These are phyloP conservation scores for Podaxis mareebaensis DNA, from an alignment of 768 basidiomycete genomes.

Conservation along the genomic window DNA sequence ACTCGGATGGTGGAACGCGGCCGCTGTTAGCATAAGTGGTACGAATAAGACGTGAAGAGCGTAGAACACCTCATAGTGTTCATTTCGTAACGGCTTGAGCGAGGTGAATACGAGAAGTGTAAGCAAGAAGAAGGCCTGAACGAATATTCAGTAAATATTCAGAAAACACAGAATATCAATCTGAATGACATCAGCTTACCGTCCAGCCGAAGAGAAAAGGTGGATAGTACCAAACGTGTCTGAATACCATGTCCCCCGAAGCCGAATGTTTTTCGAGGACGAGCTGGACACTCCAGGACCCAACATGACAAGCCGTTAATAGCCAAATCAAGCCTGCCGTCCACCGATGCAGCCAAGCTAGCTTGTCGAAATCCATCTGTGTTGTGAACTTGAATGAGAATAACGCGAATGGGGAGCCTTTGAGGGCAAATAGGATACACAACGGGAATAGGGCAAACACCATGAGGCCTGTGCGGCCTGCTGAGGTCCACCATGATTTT, in stretches of 20 bases:
- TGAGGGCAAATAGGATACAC: conserved; percentile 69
- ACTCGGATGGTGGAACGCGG: conserved; percentile 68
- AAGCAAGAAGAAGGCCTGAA: conserved; percentile 56
- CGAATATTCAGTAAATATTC: background rate
- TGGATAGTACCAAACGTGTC: conserved; percentile 56
- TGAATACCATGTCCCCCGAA: conserved; percentile 39
- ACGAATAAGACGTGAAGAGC: conserved; percentile 62
- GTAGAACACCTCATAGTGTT: conserved; percentile 68
- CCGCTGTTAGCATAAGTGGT: conserved; percentile 57
- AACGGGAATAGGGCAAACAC: conserved; percentile 74
- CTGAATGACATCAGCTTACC: conserved; percentile 29
- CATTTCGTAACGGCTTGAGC: conserved; percentile 47
- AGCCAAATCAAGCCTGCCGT: conserved; percentile 70
- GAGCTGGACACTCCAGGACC: conserved; percentile 71
- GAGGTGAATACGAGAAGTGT: conserved; percentile 56
- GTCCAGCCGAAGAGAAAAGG: conserved; percentile 66
- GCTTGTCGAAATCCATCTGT: conserved; percentile 75
- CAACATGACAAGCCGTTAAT: conserved; percentile 58
- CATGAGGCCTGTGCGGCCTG: conserved; percentile 61
- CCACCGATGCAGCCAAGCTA: conserved; percentile 72
- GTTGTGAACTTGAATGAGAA: conserved; percentile 55
- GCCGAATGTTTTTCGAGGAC: conserved; percentile 43
- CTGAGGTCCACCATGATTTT: conserved; percentile 71
- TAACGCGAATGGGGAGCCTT: conserved; percentile 69
- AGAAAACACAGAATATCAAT: background rate